Percentiles rank a stretch among this genome's conserved stretches.
Conservation (phyloP, 2,329 filamentous ascomycete species). For the Purpureocillium lavendulum region DNA sequence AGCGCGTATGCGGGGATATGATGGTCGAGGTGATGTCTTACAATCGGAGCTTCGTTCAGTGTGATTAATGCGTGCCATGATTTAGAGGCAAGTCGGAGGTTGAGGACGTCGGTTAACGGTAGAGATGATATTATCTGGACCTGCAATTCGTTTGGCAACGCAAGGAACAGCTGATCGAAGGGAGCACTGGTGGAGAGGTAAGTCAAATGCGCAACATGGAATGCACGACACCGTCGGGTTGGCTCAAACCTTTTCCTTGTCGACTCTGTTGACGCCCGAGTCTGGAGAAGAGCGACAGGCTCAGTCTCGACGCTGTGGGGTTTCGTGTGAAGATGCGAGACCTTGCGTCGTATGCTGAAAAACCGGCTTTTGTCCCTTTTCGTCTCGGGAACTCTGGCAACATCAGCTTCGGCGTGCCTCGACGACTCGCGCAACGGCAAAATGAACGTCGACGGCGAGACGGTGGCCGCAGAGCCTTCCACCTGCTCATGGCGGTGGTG, state of each 20-base stretch:
- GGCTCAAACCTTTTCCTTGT: conserved; percentile 21
- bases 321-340: conserved; percentile 26
- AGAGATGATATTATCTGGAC: conserved; percentile 53
- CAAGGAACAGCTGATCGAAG: conserved; percentile 49
- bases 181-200: conserved; percentile 34
- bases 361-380: conserved; percentile 35
- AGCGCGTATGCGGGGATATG: conserved; percentile 53
- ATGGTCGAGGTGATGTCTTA: conserved; percentile 51
- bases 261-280: conserved; percentile 17
- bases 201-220: too few relatives aligned
- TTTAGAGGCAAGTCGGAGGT: conserved; percentile 48
- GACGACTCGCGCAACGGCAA: conserved; percentile 37
- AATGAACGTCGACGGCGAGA: conserved; percentile 35
- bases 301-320: conserved; percentile 13
- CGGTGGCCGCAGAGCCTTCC: conserved; percentile 9
- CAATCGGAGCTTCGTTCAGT: conserved; percentile 51
- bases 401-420: conserved; percentile 22
- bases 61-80: conserved; percentile 52
- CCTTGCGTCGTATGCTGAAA: conserved; percentile 30
- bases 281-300: conserved; percentile 4
- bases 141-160: conserved; percentile 53
- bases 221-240: too few relatives aligned
- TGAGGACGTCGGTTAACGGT: conserved; percentile 52
- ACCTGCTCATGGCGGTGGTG: too few relatives aligned
- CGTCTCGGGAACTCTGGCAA: conserved; percentile 19